phyloP scores from a whole-genome alignment of 202 grass and related monocot species.

The Panicum hallii region DNA sequence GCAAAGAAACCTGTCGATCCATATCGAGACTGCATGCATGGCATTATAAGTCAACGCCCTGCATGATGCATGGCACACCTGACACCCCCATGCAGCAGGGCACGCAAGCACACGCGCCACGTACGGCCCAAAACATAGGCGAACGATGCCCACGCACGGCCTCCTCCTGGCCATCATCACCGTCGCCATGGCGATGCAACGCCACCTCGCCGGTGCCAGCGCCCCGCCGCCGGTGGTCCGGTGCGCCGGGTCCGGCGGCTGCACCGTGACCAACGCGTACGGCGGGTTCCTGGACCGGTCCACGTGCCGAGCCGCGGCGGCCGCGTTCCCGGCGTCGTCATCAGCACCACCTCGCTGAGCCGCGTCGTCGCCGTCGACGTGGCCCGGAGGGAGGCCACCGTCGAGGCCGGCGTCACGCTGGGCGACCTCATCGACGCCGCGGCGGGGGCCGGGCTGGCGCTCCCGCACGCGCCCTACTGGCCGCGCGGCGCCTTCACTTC shows the following conservation, averaged over 20 bases:
- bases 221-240: constrained; percentile 12
- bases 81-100: no score
- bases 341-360: constrained; percentile 51
- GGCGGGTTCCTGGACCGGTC: constrained; percentile 59
- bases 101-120: no score
- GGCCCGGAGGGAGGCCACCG: constrained; percentile 18
- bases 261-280: constrained; percentile 50
- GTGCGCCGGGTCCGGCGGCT: neutral
- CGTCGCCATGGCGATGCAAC: neutral
- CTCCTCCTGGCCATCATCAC: neutral
- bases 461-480: constrained; percentile 71
- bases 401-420: constrained; percentile 53
- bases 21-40: no score
- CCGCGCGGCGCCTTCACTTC: no score
- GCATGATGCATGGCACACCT: no score
- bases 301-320: constrained; percentile 46
- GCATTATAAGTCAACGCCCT: no score
- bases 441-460: constrained; percentile 23
- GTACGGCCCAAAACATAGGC: no score
- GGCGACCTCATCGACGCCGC: constrained; percentile 52
- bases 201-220: neutral
- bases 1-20: no score
- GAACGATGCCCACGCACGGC: neutral
- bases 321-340: constrained; percentile 50
- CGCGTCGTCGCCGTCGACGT: constrained; percentile 42